Evolutionary conservation across 2,329 filamentous ascomycete species (phyloP).

Genomic region (Paecilomyces sp.): DNA sequence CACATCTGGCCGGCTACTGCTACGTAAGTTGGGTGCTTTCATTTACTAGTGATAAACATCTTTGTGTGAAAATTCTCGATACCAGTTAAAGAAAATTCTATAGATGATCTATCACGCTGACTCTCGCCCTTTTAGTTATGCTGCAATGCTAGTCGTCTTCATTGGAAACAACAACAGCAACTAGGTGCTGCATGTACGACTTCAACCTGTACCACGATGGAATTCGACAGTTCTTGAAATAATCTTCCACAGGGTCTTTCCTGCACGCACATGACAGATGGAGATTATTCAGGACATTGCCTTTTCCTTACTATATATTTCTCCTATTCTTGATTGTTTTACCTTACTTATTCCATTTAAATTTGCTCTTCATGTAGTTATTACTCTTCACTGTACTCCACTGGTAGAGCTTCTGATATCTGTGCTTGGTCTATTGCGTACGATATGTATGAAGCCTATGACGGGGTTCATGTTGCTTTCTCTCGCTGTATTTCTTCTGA

Average conservation of each 20-base stretch:
- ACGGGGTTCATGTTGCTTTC: neutral
- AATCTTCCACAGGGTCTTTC: neutral
- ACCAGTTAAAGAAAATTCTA: neutral
- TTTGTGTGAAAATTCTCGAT: neutral
- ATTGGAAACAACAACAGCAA: neutral
- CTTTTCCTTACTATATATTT: neutral
- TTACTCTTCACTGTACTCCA: neutral
- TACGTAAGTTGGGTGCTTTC: neutral
- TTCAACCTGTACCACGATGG: neutral
- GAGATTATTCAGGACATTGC: neutral
- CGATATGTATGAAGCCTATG: neutral
- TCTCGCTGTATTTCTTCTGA: neutral
- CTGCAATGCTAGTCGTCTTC: constrained; percentile 6
- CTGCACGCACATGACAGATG: neutral
- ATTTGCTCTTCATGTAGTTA: neutral
- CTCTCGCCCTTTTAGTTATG: neutral
- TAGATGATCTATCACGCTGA: neutral
- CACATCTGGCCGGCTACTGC: neutral
- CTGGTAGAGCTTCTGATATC: neutral
- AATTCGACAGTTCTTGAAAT: neutral
- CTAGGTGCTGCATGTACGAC: neutral
- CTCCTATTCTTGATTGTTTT: neutral
- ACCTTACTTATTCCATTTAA: neutral
- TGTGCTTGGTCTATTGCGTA: neutral
- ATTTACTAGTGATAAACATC: neutral